Evolutionary conservation across 31 red algal genomes (phyloP).

Genomic region (Asparagopsis taxiformis): DNA sequence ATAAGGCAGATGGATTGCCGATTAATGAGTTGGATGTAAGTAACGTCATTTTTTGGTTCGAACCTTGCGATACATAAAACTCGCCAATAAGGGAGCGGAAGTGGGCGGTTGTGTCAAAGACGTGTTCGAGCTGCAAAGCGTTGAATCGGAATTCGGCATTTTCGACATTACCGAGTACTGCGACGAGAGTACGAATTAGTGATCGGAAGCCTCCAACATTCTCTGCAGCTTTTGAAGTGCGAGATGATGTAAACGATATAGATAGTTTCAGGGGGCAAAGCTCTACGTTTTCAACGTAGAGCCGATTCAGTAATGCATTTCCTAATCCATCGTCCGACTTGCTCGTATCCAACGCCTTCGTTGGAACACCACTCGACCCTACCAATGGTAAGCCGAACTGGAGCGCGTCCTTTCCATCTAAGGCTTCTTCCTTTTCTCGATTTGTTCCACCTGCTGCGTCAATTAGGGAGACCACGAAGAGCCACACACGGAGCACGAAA

Average conservation of each 20-base stretch:
- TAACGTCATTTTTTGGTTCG: conserved; percentile 85
- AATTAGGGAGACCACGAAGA: conserved; percentile 74
- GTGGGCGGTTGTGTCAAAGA: conserved; percentile 87
- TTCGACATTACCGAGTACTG: conserved; percentile 96
- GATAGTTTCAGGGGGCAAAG: conserved; percentile 85
- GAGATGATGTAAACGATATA: conserved; percentile 82
- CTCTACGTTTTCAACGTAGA: conserved; percentile 91
- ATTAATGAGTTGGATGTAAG: conserved; percentile 90
- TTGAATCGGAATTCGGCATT: conserved; percentile 97
- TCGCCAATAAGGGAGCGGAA: conserved; percentile 86
- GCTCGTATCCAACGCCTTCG: background rate
- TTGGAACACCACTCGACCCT: background rate
- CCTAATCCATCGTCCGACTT: background rate
- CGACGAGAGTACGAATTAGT: conserved; percentile 86
- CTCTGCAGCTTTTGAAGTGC: conserved; percentile 70
- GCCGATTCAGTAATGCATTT: conserved; percentile 35
- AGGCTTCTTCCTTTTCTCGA: conserved; percentile 48
- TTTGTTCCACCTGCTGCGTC: conserved; percentile 74
- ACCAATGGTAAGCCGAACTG: conserved; percentile 46
- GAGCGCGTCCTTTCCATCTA: conserved; percentile 58
- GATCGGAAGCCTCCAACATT: conserved; percentile 75
- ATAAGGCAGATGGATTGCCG: conserved; percentile 93
- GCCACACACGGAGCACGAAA: conserved; percentile 79
- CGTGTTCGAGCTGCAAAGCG: conserved; percentile 90
- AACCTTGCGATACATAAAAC: conserved; percentile 89